Evolutionary conservation across 768 basidiomycete species (phyloP), one percentile per base, ranked within the genome.

Genomic region (Leucocoprinus sp.): DNA sequence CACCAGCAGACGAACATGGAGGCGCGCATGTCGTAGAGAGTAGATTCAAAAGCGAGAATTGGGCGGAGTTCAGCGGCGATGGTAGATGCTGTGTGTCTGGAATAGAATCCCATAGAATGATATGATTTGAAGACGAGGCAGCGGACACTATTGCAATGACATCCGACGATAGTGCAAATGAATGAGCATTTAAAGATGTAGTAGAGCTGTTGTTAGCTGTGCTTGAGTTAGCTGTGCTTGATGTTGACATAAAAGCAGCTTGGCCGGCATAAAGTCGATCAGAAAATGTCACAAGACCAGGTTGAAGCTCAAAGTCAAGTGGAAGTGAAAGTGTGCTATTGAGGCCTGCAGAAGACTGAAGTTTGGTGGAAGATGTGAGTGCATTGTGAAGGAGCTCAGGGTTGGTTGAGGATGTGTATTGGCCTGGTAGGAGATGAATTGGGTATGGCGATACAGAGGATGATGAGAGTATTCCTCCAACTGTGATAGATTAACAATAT

Each of bases 91-190:
- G 62, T 11, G 82, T 58, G 54, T 92, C 86, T 2, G 88, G 80
- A 36, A 92, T 64, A 8, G 84, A 76, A 51, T 87, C 79, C 86
- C 88, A 93, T 22, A 93, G 59, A 26, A 92, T 69, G n/a, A 86
- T 58, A 18, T 83, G 82, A 48, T 71, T 76, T 9, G 72, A 66
- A 6, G 75, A 74, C 0, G 76, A 62, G 5, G 69, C 70, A 9
- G 91, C 61, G 5, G 69, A 70, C 8, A 91, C 61, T 3, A 80
- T 79, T 5, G 74, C 76, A 82, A 84, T 89, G 0, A 82, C 69
- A 48, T 80, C 78, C 15, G 75, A 68, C 0, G 86, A 73, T 12
- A 91, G 63, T 2, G 77, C 73, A 18, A 92, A 52, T 0, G 90
- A 83, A 11, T 70, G 70, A 2, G 74, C 76, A 5, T 65, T 62